These are phyloP conservation scores for Astrephomene gubernaculifera DNA, from an alignment of 139 green algal species.

Conservation along the genomic window DNA sequence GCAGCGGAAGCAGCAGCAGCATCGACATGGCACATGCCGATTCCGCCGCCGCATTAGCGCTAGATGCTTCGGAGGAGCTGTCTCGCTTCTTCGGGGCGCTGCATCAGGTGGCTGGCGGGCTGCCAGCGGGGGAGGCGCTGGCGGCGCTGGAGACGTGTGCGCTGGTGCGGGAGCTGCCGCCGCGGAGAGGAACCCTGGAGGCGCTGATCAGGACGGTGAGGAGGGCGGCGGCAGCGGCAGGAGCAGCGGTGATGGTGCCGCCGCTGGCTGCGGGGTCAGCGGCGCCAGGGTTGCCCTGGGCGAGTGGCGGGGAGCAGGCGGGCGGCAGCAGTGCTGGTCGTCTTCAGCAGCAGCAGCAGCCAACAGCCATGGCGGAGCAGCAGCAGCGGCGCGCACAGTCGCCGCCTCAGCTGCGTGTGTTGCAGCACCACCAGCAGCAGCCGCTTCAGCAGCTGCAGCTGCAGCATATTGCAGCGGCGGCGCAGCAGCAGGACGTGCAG, in stretches of 20 bases:
- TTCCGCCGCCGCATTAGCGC: not conserved
- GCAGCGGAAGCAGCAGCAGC: not conserved
- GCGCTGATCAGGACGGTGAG: slow-evolving; percentile 23
- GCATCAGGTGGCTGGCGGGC: not conserved
- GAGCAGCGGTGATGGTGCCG: not conserved
- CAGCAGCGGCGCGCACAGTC: not conserved
- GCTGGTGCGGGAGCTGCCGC: slow-evolving; percentile 19
- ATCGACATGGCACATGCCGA: no score
- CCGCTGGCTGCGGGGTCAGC: not conserved
- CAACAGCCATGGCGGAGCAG: not conserved
- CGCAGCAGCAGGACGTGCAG: not conserved
- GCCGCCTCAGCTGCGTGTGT: not conserved
- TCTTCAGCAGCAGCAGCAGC: not conserved
- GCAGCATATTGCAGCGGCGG: no score
- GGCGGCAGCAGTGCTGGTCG: not conserved
- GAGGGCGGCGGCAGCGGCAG: not conserved
- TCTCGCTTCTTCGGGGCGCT: slow-evolving; percentile 31
- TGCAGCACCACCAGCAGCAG: not conserved
- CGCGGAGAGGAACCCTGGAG: not conserved
- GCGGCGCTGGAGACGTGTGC: slow-evolving; percentile 40
- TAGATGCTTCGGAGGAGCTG: not conserved
- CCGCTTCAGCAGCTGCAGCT: not conserved
- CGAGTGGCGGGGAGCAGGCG: no score
- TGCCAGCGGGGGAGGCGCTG: slow-evolving; percentile 25
- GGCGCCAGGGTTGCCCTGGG: not conserved